phyloP scores from a whole-genome alignment of 2,329 filamentous ascomycete species.

The Pezicula rhizophila region DNA sequence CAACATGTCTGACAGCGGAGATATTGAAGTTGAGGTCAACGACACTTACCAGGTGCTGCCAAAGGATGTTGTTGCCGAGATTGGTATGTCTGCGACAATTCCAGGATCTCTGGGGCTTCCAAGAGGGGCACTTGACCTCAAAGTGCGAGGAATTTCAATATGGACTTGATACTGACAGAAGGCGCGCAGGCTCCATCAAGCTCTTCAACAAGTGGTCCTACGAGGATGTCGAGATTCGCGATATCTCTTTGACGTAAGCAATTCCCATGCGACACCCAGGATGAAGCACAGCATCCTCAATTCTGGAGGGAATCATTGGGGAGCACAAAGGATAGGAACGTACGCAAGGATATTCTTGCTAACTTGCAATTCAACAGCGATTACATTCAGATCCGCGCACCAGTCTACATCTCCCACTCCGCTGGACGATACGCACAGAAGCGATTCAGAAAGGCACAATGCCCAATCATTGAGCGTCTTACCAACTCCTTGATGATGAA shows the following conservation, averaged over 20 bases:
- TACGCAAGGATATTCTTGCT: neutral
- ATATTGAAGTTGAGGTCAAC: conserved; percentile 84
- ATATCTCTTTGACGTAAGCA: conserved; percentile 98
- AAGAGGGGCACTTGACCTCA: no score
- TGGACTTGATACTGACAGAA: no score
- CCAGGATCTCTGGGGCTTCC: no score
- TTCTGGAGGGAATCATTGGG: conserved; percentile 1
- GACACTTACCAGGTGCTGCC: conserved; percentile 64
- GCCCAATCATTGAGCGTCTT: conserved; percentile 99
- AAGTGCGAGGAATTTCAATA: no score
- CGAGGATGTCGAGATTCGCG: conserved; percentile 98
- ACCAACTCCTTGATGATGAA: conserved; percentile 99
- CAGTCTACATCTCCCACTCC: conserved; percentile 98
- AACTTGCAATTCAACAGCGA: conserved; percentile 56
- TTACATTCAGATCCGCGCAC: conserved; percentile 98
- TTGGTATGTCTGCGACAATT: conserved; percentile 51
- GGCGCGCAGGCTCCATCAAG: conserved; percentile 53
- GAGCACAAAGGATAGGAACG: neutral
- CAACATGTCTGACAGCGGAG: conserved; percentile 90
- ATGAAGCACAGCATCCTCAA: conserved; percentile 16
- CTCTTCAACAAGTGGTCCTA: conserved; percentile 98
- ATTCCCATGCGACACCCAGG: conserved; percentile 15
- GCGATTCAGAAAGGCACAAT: conserved; percentile 99
- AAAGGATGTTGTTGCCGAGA: conserved; percentile 85
- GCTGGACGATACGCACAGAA: conserved; percentile 98